Base-by-base conservation (phyloP, 192 early-diverging fungal species). In the Rhizophagus sp. region DNA sequence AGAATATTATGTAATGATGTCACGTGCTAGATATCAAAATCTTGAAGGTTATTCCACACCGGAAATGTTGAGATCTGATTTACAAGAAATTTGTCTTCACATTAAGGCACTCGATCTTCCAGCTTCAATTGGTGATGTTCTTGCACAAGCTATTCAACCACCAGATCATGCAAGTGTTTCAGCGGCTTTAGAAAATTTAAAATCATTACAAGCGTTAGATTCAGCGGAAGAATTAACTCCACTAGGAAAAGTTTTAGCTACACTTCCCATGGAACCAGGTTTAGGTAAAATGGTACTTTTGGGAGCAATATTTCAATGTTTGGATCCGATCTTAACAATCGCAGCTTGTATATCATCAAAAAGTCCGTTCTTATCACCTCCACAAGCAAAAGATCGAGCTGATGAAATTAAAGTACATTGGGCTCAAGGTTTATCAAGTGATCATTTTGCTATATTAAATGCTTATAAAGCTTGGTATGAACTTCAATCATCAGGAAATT, bases 281-380 rank as follows among this genome's bases (percentile, higher is more conserved):
- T 88, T 94, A 44, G 90, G 90, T n/a, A 89, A 92, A 61, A 88
- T 92, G 76, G 82, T 94, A 34, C 79, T 94, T 9, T 66, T 90
- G 33, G 91, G 88, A 17, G 88, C 88, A 34, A 80, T 88, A 25
- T 91, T 92, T 78, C 82, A 87, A 11, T 92, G 90, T 68, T 67
- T 94, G 39, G 92, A 94, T 79, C 92, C 92, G 17, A 88, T 94
- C 39, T 73, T 94, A 47, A 91, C 92, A 2, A 80, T 88, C 12
- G 91, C 90, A 3, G 89, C 88, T 9, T 87, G 86, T 4, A 75
- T 94, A 57, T 88, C 87, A 12, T 84, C 83, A 52, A 86, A 86
- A 66, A 80, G 78, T 52, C 83, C 84, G 22, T 86, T 86, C 67
- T 73, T 85, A 11, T 82, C 85, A 10, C 84, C 86, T 25, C 62